Conservation (phyloP, 352 stramenopile species). For the Pythium dissimile region DNA sequence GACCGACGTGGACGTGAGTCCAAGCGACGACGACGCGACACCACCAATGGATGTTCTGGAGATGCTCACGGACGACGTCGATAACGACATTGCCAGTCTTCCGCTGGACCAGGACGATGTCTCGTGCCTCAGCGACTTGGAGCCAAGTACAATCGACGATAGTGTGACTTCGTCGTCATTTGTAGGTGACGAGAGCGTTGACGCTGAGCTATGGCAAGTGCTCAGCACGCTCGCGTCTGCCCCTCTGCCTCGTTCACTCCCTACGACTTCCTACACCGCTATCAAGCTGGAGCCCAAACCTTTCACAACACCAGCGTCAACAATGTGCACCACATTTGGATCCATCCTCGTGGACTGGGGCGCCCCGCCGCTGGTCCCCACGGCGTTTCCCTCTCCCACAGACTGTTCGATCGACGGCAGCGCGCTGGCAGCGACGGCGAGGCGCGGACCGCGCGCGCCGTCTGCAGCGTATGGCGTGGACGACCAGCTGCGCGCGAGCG, state of each 20-base stretch:
- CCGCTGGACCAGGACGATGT: too few relatives aligned
- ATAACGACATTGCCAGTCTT: too few relatives aligned
- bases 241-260: background rate
- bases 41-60: too few relatives aligned
- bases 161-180: background rate
- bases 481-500: conserved; percentile 3
- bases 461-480: background rate
- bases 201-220: background rate
- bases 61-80: background rate
- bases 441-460: background rate
- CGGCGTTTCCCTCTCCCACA: background rate
- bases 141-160: too few relatives aligned
- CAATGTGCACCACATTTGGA: too few relatives aligned
- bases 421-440: too few relatives aligned
- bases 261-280: too few relatives aligned
- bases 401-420: background rate
- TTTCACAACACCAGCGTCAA: too few relatives aligned
- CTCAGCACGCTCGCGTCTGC: background rate
- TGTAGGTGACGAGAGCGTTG: background rate
- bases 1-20: background rate
- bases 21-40: background rate
- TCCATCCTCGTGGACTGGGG: background rate
- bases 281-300: background rate
- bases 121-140: too few relatives aligned
- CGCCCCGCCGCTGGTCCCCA: background rate